Evolutionary conservation across 306 rosid genomes (phyloP), one percentile per base, ranked within the genome.

Genomic region (Gleditsia sinensis): DNA sequence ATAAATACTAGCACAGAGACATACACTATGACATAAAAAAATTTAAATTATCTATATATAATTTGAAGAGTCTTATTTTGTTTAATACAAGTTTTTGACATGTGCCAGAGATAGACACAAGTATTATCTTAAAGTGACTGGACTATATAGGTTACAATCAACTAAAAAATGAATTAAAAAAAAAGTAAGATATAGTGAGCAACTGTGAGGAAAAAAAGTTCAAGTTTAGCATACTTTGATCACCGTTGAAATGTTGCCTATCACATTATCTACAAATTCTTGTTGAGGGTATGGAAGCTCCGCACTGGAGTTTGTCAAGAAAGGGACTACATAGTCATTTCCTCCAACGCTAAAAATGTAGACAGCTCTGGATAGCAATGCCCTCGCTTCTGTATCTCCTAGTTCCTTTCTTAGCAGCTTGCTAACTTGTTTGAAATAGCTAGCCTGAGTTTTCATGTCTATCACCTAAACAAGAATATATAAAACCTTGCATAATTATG

Each of bases 401-500:
- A 81, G 75, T 11, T 79, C 72, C 36, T 49, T 17, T 58, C 30
- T 79, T 5, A 85, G 30, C 10, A 10, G 3, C 69, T 39, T 75
- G 61, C 56, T 75, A 27, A 85, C 76, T 9, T 59, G 36, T 55
- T 54, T 33, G 73, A 88, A 90, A 67, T 79, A 67, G 17, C 67
- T 21, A 19, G 76, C 60, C 67, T 90, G 96, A 49, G 83, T 51
- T 20, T 59, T 60, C 5, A 84, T 60, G 82, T 78, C 74, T 69
- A 85, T 55, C 27, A 77, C 87, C 90, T 88, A 74, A 11, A 40
- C 55, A 42, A 48, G 48, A 42, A 11, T n/a, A 4, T 28, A 28
- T 1, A 4, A 28, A 28, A 28, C 2, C 32, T 28, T 28, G 32
- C 32, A 28, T 28, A 28, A 28, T n/a, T n/a, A n/a, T n/a, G n/a